phyloP scores from a whole-genome alignment of 2,329 filamentous ascomycete species.

The Eutypa lata region DNA sequence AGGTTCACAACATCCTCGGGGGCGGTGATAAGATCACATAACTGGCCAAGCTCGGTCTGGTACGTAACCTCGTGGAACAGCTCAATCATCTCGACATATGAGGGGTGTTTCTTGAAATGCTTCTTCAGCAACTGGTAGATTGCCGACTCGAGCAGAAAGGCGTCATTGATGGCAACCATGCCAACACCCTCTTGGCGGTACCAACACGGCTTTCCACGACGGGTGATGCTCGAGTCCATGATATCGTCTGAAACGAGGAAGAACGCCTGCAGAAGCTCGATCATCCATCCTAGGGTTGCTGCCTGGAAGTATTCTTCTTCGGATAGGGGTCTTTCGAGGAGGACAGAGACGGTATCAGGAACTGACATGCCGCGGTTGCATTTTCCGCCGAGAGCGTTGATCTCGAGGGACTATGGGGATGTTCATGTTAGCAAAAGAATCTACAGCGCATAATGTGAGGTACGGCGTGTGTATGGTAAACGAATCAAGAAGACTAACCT shows the following conservation, averaged over 20 bases:
- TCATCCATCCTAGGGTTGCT: conserved; percentile 91
- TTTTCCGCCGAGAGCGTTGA: conserved; percentile 91
- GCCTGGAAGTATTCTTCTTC: conserved; percentile 85
- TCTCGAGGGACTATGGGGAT: conserved; percentile 65
- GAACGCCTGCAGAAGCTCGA: conserved; percentile 96
- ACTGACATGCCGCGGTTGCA: conserved; percentile 99
- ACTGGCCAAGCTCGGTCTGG: conserved; percentile 94
- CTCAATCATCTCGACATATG: conserved; percentile 89
- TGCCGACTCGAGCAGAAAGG: conserved; percentile 87
- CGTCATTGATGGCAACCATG: conserved; percentile 97
- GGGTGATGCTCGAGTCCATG: conserved; percentile 95
- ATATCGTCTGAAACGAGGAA: conserved; percentile 99
- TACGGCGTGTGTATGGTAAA: conserved; percentile 1
- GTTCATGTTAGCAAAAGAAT: too few species aligned
- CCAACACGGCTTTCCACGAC: conserved; percentile 93
- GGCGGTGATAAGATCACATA: conserved; percentile 91
- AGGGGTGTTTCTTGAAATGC: conserved; percentile 82
- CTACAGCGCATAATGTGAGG: too few species aligned
- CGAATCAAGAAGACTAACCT: conserved; percentile 47
- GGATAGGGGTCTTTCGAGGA: conserved; percentile 68
- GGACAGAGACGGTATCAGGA: conserved; percentile 80
- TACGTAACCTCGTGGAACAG: conserved; percentile 93
- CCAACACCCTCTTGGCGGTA: conserved; percentile 87
- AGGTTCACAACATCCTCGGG: conserved; percentile 92
- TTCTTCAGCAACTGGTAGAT: conserved; percentile 94